Percentiles rank a stretch among this genome's conserved stretches.
These are phyloP conservation scores for Kalanchoe fedtschenkoi DNA, from an alignment of 164 flowering plant species.

Conservation along the genomic window DNA sequence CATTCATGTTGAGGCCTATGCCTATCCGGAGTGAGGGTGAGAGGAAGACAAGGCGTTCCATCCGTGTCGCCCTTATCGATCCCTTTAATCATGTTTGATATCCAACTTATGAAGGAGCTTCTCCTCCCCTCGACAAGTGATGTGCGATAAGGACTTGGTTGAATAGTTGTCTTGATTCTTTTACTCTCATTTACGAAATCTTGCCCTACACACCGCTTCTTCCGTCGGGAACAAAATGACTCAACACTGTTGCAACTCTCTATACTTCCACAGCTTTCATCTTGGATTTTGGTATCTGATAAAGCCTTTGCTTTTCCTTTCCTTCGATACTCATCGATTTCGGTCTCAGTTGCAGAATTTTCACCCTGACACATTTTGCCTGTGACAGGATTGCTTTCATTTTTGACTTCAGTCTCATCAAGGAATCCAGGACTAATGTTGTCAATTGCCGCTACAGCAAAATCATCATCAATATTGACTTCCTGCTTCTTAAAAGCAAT, in stretches of 20 bases:
- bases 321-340: neutral
- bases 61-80: neutral
- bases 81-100: slow-evolving; percentile 1
- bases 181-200: neutral
- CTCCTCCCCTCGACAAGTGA: slow-evolving; percentile 2
- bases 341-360: neutral
- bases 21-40: neutral
- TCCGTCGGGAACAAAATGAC: neutral
- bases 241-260: slow-evolving; percentile 1
- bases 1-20: neutral
- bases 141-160: neutral
- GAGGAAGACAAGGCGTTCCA: slow-evolving; percentile 1
- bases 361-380: neutral
- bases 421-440: too few species aligned
- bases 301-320: slow-evolving; percentile 2
- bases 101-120: slow-evolving; percentile 1
- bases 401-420: too few species aligned
- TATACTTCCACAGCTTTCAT: neutral
- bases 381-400: neutral
- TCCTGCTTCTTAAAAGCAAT: neutral
- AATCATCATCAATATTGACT: neutral
- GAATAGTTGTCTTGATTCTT: neutral
- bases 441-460: too few species aligned
- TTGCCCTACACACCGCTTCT: neutral
- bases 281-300: neutral